Conservation (phyloP, 345 rosid species). For the Gossypium ekmanianum region DNA sequence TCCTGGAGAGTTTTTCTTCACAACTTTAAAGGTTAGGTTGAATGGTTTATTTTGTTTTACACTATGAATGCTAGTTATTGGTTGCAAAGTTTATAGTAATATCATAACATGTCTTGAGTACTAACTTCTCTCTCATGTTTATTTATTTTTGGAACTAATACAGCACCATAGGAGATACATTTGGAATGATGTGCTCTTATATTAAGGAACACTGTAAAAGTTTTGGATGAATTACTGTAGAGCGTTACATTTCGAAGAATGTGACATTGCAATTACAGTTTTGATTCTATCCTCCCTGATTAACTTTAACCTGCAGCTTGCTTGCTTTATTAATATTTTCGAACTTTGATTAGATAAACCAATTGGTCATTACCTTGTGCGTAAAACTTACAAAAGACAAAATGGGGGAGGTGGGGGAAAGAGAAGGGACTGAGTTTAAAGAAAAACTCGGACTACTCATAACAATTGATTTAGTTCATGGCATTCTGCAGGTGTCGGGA, state of each 20-base stretch:
- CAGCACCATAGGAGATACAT: neutral
- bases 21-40: conserved; percentile 77
- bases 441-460: neutral
- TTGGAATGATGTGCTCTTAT: neutral
- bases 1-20: conserved; percentile 98
- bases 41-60: neutral
- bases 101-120: neutral
- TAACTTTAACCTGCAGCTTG: neutral
- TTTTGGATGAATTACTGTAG: neutral
- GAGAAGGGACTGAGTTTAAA: neutral
- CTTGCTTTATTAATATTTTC: neutral
- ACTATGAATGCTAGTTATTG: neutral
- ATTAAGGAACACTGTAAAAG: neutral
- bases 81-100: neutral
- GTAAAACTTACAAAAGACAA: neutral
- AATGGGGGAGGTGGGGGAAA: neutral
- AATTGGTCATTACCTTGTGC: neutral
- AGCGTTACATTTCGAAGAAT: neutral
- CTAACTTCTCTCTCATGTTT: neutral
- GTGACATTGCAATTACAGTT: neutral
- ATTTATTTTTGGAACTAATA: neutral
- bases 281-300: neutral
- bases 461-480: neutral
- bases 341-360: neutral
- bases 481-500: conserved; percentile 74